Evolutionary conservation across 345 rosid species (phyloP), one percentile per base, ranked within the genome.

Genomic region (Rhodomyrtus tomentosa): DNA sequence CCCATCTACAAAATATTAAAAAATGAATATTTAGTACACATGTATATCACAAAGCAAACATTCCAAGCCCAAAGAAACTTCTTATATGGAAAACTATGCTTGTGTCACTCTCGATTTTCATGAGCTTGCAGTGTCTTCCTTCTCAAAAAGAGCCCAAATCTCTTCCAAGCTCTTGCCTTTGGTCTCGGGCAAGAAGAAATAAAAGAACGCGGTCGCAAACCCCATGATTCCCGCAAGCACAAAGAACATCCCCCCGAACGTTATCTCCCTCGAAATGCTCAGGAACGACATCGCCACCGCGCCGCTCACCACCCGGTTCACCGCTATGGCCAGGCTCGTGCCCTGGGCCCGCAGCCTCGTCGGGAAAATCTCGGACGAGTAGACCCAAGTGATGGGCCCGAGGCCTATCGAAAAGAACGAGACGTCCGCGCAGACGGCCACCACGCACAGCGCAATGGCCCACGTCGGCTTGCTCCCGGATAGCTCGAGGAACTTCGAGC

Each of bases 321-420:
- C 92, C 9, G 95, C 91, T 52, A 94, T 91, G 5, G 93, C 90
- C 22, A 95, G 59, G 52, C 92, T 89, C 0, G 91, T 88, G 48
- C 98, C 98, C 42, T 92, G 98, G 80, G 96, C 98, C 86, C 98
- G 81, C 79, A 91, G 85, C 82, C 90, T 89, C 82, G 89, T 62
- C 3, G 98, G 98, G 87, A 94, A 95, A 49, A 94, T 92, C 91
- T 95, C 98, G 0, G 95, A 89, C 5, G 94, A 93, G 82, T 94
- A 95, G n/a, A 95, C 98, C 96, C 95, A 94, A 1, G 98, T 92
- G 6, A 93, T 90, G 0, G 98, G 98, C 79, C 96, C 98, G 25
- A 91, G 95, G 85, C 98, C 98, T 14, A 94, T 92, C 2, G 98
- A 92, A 68, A 95, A 94, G 87, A 91, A 95, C 4, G 96, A 93